Percentiles rank a stretch among this genome's conserved stretches.
Conservation (phyloP, 2,329 filamentous ascomycete species). For the Fusarium redolens region DNA sequence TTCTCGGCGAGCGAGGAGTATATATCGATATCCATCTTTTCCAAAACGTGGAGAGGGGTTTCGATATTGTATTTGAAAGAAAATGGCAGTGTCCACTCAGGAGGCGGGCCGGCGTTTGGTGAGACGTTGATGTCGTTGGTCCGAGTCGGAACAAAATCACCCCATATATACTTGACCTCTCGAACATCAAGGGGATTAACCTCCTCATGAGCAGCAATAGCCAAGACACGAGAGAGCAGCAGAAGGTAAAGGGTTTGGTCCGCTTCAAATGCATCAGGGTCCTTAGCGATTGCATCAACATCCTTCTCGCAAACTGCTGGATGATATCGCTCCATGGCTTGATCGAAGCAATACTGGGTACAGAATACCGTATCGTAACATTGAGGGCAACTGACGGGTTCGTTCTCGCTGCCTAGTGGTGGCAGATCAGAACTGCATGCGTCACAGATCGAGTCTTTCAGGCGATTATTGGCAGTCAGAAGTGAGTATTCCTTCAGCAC, state of each 20-base stretch:
- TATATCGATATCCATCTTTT: conserved; percentile 87
- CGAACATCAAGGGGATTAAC: conserved; percentile 71
- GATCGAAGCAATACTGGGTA: conserved; percentile 66
- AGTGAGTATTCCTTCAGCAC: conserved; percentile 87
- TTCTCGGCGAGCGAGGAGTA: conserved; percentile 69
- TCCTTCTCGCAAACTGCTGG: conserved; percentile 75
- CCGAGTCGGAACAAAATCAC: conserved; percentile 68
- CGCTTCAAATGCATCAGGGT: conserved; percentile 68
- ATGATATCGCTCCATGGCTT: conserved; percentile 70
- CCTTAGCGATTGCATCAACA: conserved; percentile 73
- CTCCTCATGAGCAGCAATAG: conserved; percentile 71
- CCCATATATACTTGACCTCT: conserved; percentile 76
- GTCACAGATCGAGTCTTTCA: conserved; percentile 89
- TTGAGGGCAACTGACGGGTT: conserved; percentile 66
- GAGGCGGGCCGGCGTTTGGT: conserved; percentile 66
- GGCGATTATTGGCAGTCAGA: conserved; percentile 87
- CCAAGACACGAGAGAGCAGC: conserved; percentile 70
- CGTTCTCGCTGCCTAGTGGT: conserved; percentile 60
- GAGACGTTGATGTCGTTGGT: conserved; percentile 66
- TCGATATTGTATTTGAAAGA: conserved; percentile 81
- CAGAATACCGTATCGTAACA: conserved; percentile 77
- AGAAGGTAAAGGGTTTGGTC: conserved; percentile 72
- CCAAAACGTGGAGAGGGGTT: conserved; percentile 79
- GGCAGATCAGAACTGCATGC: conserved; percentile 84
- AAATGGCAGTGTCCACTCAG: conserved; percentile 78